Conservation (phyloP, 2,329 filamentous ascomycete species). For the Hymenoscyphus infarciens region DNA sequence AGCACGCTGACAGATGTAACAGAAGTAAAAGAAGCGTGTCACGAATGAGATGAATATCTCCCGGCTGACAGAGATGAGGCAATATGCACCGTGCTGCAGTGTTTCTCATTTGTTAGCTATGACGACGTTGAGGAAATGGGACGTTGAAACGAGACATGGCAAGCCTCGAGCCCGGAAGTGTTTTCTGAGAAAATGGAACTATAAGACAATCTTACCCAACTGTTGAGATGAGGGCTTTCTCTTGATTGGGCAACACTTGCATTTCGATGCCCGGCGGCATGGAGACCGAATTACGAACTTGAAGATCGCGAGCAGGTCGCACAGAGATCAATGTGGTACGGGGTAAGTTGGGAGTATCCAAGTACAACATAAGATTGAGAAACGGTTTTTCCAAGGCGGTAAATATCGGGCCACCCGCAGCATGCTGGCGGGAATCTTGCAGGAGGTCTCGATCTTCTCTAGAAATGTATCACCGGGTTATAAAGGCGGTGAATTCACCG, state of each 20-base stretch:
- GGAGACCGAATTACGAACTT: background rate
- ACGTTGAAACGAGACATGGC: background rate
- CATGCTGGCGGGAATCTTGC: background rate
- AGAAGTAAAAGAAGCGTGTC: background rate
- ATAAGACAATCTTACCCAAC: background rate
- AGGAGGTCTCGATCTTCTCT: background rate
- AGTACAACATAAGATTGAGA: background rate
- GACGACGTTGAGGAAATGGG: background rate
- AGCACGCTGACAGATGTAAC: background rate
- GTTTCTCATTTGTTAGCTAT: background rate
- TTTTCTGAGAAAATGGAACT: background rate
- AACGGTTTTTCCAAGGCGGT: background rate
- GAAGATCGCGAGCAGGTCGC: background rate
- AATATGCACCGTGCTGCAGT: background rate
- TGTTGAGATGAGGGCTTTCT: background rate
- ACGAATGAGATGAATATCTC: background rate
- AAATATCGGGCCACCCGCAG: background rate
- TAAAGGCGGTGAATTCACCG: constrained; percentile 3
- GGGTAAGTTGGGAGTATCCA: background rate
- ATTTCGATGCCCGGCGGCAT: background rate
- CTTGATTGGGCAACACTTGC: background rate
- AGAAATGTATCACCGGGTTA: background rate
- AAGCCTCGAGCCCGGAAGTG: background rate
- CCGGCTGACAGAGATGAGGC: background rate
- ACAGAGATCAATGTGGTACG: background rate